Base-by-base conservation (phyloP, 768 basidiomycete species). In the Mycena pura region DNA sequence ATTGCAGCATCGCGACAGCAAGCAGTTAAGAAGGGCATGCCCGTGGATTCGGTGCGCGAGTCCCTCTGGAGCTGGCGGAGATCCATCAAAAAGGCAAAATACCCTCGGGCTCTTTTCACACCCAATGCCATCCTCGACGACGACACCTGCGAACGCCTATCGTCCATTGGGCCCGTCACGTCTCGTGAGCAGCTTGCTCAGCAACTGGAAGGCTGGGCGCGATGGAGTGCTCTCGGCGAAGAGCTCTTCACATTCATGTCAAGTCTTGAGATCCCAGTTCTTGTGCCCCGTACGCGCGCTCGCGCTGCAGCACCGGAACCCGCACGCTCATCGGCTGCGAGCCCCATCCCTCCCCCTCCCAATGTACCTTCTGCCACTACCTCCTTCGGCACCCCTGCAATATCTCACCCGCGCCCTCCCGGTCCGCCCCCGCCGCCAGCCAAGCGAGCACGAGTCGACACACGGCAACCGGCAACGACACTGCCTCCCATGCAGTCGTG, bases 91-190 rank as follows among this genome's bases (percentile, higher is more conserved):
- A 44, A 45, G 29, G 17, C 24, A 15, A 32, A 55, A 3, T 55
- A 44, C 21, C 41, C 43, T 1, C 41, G 43, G 1, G 22, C 29
- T 6, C 21, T 45, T 3, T 45, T 55, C 22, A 7, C 53, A 7
- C 53, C 53, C 0, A 22, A 45, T 1, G 53, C 53, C 21, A 34
- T 55, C 14, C 53, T 55, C 43, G 43, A 55, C 22, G 43, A 55
- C 15, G 53, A 32, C 21, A 45, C 41, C 5, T 55, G 53, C 19
- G 53, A 55, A 25, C 53, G 13, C 8, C 22, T 55, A 17, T 22
- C 41, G 0, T 11, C 43, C 11, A 36, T 55, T 5, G 43, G 53
- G 1, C 53, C 53, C n/a, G 9, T 55, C 13, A 2, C 6, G 1
- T 34, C 31, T 13, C 1, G 21, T 5, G 41, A 55, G 7, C 29